phyloP scores from a whole-genome alignment of 371 early-diverging fungal genomes.

The Synchytrium microbalum region DNA sequence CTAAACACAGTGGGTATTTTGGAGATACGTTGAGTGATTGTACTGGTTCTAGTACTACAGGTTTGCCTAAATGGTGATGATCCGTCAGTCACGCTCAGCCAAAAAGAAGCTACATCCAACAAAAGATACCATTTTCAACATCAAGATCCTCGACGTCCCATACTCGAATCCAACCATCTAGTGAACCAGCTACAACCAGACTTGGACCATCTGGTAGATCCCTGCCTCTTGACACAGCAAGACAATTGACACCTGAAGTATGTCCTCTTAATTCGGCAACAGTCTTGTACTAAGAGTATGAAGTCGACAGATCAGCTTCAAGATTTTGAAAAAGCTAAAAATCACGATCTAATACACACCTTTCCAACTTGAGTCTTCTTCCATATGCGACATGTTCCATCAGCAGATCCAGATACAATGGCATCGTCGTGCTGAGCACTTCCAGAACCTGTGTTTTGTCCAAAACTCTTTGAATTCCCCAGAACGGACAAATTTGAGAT shows the following conservation, averaged over 20 bases:
- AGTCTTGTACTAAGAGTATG: constrained; percentile 48
- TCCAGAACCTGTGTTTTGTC: constrained; percentile 33
- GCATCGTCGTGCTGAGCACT: constrained; percentile 48
- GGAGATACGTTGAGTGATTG: constrained; percentile 64
- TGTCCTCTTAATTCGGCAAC: constrained; percentile 66
- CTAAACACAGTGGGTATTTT: constrained; percentile 61
- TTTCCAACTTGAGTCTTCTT: constrained; percentile 29
- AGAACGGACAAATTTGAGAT: not conserved
- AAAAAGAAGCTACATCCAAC: not conserved
- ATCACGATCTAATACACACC: not conserved
- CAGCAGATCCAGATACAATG: constrained; percentile 76
- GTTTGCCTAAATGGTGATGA: not conserved
- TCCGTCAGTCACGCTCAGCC: too few species aligned
- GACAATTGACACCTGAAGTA: constrained; percentile 54
- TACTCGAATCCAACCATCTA: constrained; percentile 69
- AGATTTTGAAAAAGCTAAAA: too few species aligned
- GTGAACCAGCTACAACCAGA: constrained; percentile 65
- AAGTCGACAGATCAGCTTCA: not conserved
- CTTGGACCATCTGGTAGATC: constrained; percentile 28
- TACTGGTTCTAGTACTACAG: constrained; percentile 14
- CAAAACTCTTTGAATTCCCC: too few species aligned
- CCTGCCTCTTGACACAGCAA: constrained; percentile 52
- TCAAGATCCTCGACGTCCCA: constrained; percentile 47
- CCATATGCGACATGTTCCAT: constrained; percentile 73
- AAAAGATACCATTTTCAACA: not conserved